Conservation (phyloP, 768 basidiomycete species). For the Termitomyces bulborhizus region DNA sequence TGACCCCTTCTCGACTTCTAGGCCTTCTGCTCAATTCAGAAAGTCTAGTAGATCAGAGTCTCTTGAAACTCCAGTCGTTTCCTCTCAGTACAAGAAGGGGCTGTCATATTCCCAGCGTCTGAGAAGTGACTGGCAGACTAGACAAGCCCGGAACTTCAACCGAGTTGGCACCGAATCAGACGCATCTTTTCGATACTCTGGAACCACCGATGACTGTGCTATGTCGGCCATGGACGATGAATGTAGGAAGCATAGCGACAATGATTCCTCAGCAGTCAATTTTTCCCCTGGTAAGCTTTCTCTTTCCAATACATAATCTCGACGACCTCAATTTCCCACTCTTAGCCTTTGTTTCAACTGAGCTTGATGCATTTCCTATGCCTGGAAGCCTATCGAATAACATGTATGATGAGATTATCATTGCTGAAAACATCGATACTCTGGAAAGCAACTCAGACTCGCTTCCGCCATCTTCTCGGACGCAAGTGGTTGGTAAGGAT, state of each 20-base stretch:
- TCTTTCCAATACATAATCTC: neutral
- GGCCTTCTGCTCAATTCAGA: neutral
- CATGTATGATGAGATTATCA: slow-evolving; percentile 4
- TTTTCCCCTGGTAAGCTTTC: neutral
- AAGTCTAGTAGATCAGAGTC: neutral
- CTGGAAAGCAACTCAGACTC: neutral
- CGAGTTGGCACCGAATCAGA: neutral
- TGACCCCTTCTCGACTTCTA: neutral
- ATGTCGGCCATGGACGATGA: neutral
- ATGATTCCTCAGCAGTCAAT: neutral
- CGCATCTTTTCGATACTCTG: neutral
- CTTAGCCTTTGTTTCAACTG: neutral
- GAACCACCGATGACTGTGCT: neutral
- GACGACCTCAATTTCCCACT: neutral
- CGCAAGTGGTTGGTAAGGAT: neutral
- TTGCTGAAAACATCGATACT: slow-evolving; percentile 1
- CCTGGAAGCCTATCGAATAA: neutral
- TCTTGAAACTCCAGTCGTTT: slow-evolving; percentile 4
- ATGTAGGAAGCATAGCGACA: neutral
- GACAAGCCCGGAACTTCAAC: slow-evolving; percentile 2
- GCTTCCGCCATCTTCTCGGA: neutral
- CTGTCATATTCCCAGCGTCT: slow-evolving; percentile 1
- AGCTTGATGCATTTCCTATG: neutral
- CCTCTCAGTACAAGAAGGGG: slow-evolving; percentile 5
- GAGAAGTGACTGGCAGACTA: slow-evolving; percentile 2